These are phyloP conservation scores for Neofusicoccum ribis DNA, from an alignment of 2,329 filamentous ascomycete species.

Conservation along the genomic window DNA sequence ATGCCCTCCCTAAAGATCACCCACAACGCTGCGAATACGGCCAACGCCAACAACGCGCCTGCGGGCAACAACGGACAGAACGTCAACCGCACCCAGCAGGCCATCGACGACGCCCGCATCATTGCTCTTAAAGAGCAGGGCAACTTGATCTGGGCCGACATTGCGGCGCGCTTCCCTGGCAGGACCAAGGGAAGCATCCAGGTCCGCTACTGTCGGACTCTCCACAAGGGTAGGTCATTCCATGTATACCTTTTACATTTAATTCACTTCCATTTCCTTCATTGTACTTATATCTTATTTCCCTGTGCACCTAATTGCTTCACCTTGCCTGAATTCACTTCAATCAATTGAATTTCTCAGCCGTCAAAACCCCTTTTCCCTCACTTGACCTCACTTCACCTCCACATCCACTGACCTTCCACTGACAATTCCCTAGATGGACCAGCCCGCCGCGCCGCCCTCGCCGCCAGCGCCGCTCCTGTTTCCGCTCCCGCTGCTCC, in stretches of 20 bases:
- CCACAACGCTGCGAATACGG: background rate
- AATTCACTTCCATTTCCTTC: background rate
- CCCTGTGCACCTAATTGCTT: background rate
- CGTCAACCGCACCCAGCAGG: background rate
- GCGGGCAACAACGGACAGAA: background rate
- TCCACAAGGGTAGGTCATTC: background rate
- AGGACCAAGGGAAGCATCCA: constrained; percentile 9
- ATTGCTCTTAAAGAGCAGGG: background rate
- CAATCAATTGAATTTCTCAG: too few species aligned
- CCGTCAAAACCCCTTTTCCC: too few species aligned
- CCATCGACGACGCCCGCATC: constrained; percentile 3
- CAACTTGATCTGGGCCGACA: background rate
- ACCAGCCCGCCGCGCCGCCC: background rate
- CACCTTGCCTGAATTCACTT: background rate
- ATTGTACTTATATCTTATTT: background rate
- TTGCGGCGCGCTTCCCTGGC: background rate
- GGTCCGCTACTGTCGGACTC: background rate
- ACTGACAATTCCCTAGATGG: background rate
- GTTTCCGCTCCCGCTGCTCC: background rate
- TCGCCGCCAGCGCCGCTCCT: background rate
- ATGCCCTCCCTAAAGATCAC: background rate
- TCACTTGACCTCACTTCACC: background rate
- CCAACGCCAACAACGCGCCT: background rate
- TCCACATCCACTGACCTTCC: background rate
- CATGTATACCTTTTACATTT: background rate